phyloP scores from a whole-genome alignment of 2,329 filamentous ascomycete species.

The Colletotrichum tanaceti region DNA sequence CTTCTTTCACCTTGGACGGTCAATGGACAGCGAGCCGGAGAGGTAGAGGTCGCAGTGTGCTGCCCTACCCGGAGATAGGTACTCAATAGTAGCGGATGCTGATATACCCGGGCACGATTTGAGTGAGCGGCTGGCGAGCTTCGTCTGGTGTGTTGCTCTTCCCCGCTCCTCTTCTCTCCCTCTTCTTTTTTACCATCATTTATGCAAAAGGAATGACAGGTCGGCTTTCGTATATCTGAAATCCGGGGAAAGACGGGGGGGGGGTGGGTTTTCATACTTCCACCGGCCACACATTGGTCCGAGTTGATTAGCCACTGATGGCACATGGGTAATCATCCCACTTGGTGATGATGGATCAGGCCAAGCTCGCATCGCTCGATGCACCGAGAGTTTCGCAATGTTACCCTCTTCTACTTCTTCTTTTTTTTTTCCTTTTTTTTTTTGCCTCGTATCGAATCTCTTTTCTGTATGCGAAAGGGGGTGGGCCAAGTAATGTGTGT shows the following conservation, averaged over 20 bases:
- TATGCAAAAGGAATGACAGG: neutral
- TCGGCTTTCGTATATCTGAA: slow-evolving; percentile 6
- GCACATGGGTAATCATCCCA: slow-evolving; percentile 13
- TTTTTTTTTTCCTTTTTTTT: too few relatives aligned
- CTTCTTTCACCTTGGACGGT: neutral
- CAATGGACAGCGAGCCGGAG: neutral
- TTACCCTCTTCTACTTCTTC: neutral
- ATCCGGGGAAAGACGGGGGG: neutral
- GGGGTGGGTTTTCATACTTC: neutral
- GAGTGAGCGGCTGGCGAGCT: neutral
- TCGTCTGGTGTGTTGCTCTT: neutral
- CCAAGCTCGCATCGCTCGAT: neutral
- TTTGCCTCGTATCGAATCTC: neutral
- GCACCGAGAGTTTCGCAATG: slow-evolving; percentile 16
- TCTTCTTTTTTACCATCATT: too few relatives aligned
- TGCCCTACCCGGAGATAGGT: too few relatives aligned
- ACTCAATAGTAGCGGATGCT: slow-evolving; percentile 34
- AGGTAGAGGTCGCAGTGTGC: neutral
- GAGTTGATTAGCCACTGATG: slow-evolving; percentile 1
- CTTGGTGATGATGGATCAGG: neutral
- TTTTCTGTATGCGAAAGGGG: too few relatives aligned
- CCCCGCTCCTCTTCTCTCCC: neutral
- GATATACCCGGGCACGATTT: slow-evolving; percentile 34
- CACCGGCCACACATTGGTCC: neutral
- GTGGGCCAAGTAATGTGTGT: slow-evolving; percentile 1